Evolutionary conservation across 305 asterid species (phyloP), one percentile per base, ranked within the genome.

Genomic region (Plantago lanceolata): DNA sequence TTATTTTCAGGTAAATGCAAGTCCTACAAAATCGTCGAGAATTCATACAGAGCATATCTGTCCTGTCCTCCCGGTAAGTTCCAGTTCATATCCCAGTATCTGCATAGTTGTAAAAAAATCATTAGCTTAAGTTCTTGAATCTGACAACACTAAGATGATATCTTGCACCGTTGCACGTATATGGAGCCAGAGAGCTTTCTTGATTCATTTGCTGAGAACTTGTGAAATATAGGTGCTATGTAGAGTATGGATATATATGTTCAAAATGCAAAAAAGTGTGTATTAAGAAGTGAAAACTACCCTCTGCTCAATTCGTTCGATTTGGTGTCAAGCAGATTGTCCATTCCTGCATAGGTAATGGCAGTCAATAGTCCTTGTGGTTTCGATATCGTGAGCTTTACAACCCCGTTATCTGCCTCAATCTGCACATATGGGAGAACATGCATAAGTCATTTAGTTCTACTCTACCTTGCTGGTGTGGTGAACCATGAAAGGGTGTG

Each of bases 31-130:
- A 16, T 44, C 8, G 2, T 6, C n/a, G 15, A 4, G 3, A 31
- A 78, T 15, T 47, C 75, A 43, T 70, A 83, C 86, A 75, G 19
- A 52, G 75, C 78, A 73, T 81, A 81, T 76, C 71, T 72, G 73
- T 71, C 66, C 19, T 69, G 64, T 6, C 83, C 86, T 40, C 86
- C 86, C n/a, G 78, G 82, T 48, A 81, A 75, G 72, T 69, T 81
- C 85, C 86, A 81, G 35, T 78, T 84, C 48, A 84, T 68, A 73
- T 84, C 86, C 89, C 85, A 84, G 64, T 81, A 84, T 54, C 90
- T 83, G 80, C 43, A 77, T 49, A 55, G 48, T 20, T 4, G 16
- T n/a, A 29, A 72, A 24, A 24, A 55, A 37, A 31, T 20, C 24
- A 8, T 20, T 26, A 49, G 8, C 33, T 8, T 7, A 26, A 29